Conservation (phyloP, 768 basidiomycete genomes). For the Galerina marginata region DNA sequence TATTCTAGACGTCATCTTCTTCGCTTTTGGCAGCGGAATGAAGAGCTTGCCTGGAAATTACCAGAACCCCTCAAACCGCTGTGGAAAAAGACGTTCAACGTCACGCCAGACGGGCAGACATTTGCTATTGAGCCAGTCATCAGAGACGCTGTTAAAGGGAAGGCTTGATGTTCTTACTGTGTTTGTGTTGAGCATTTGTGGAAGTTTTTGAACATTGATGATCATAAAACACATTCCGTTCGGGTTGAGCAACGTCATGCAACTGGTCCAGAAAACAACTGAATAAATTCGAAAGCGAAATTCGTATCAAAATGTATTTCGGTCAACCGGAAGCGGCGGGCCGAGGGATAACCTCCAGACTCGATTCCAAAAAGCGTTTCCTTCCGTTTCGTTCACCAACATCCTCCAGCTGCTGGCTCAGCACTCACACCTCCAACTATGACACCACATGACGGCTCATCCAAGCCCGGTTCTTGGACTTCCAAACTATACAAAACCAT, state of each 20-base stretch:
- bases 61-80: slow-evolving; percentile 37
- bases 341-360: too few relatives aligned
- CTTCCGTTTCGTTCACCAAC: too few relatives aligned
- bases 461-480: slow-evolving; percentile 22
- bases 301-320: too few relatives aligned
- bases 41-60: slow-evolving; percentile 45
- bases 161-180: not conserved
- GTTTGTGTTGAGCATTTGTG: too few relatives aligned
- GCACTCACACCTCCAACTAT: slow-evolving; percentile 1
- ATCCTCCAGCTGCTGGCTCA: slow-evolving; percentile 9
- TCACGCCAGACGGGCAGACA: slow-evolving; percentile 38
- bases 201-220: too few relatives aligned
- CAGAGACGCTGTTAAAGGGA: slow-evolving; percentile 23
- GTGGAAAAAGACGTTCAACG: slow-evolving; percentile 42
- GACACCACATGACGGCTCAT: not conserved
- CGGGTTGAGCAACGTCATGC: too few relatives aligned
- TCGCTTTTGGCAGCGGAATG: slow-evolving; percentile 45
- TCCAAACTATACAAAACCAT: slow-evolving; percentile 20
- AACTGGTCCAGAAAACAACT: too few relatives aligned
- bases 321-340: too few relatives aligned
- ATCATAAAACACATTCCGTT: too few relatives aligned
- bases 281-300: too few relatives aligned
- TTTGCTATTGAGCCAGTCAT: slow-evolving; percentile 45
- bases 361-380: too few relatives aligned
- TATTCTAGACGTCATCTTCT: slow-evolving; percentile 41